These are phyloP conservation scores for Physocladia obscura DNA, from an alignment of 192 early-diverging fungal genomes.

Conservation along the genomic window DNA sequence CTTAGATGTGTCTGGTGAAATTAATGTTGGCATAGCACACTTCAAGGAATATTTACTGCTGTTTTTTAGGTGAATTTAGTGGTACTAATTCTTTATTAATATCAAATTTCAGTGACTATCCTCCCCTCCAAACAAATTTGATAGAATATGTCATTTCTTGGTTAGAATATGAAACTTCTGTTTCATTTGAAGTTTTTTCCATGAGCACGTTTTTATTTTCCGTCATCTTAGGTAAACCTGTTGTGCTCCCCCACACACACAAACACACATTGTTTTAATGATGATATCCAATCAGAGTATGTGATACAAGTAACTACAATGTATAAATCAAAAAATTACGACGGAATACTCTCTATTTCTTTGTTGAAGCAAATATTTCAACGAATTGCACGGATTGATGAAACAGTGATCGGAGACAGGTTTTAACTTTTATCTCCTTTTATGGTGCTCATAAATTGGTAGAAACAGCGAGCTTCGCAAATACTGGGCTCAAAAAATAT, in stretches of 20 bases:
- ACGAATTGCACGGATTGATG: background rate
- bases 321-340: background rate
- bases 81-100: background rate
- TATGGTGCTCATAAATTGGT: background rate
- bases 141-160: conserved; percentile 6
- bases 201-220: conserved; percentile 12
- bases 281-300: conserved; percentile 1
- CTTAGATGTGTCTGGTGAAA: too few species aligned
- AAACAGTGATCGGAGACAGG: conserved; percentile 1
- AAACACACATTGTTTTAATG: background rate
- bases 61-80: conserved; percentile 5
- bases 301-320: background rate
- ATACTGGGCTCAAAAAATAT: background rate
- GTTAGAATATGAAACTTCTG: conserved; percentile 17
- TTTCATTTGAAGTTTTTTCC: conserved; percentile 22
- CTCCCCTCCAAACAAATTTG: background rate
- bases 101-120: background rate
- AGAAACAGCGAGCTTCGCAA: conserved; percentile 18
- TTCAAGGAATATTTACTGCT: conserved; percentile 9
- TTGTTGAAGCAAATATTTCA: conserved; percentile 2
- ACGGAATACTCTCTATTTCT: background rate
- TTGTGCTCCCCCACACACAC: too few species aligned
- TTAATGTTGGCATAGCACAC: too few species aligned
- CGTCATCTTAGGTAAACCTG: conserved; percentile 20
- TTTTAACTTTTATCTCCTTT: background rate